phyloP scores from a whole-genome alignment of 768 basidiomycete species.

The Termitomyces sp. region DNA sequence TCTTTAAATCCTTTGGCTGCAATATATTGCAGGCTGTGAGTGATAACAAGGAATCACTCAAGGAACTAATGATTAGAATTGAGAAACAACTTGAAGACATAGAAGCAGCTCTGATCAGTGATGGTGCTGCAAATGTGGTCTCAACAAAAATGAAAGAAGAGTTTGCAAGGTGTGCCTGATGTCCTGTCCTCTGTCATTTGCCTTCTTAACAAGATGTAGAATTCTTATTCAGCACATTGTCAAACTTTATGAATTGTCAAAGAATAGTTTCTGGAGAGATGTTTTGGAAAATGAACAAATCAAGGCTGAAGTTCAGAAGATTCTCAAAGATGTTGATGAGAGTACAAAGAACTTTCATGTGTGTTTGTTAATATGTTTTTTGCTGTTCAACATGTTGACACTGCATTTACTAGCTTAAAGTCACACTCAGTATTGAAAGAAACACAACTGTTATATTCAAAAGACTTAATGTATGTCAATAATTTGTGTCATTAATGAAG shows the following conservation, averaged over 20 bases:
- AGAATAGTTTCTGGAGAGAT: neutral
- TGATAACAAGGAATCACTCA: neutral
- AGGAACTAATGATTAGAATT: neutral
- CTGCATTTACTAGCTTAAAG: neutral
- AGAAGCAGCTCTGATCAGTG: neutral
- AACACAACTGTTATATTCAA: too few relatives aligned
- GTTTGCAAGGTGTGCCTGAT: neutral
- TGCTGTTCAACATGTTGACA: neutral
- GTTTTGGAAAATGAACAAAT: conserved; percentile 12
- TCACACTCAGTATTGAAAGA: neutral
- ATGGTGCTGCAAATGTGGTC: neutral
- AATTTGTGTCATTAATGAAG: neutral
- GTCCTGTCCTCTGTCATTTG: neutral
- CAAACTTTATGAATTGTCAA: neutral
- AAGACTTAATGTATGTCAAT: too few relatives aligned
- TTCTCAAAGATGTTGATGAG: conserved; percentile 3
- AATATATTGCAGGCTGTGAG: neutral
- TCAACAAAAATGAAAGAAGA: neutral
- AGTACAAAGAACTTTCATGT: conserved; percentile 9
- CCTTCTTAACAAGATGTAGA: neutral
- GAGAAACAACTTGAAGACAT: neutral
- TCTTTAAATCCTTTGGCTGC: neutral
- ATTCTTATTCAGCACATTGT: neutral
- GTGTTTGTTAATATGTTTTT: neutral
- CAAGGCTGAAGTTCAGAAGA: neutral